These are phyloP conservation scores for Ensete ventricosum DNA, from an alignment of 176 grass and related monocot species.

Conservation along the genomic window DNA sequence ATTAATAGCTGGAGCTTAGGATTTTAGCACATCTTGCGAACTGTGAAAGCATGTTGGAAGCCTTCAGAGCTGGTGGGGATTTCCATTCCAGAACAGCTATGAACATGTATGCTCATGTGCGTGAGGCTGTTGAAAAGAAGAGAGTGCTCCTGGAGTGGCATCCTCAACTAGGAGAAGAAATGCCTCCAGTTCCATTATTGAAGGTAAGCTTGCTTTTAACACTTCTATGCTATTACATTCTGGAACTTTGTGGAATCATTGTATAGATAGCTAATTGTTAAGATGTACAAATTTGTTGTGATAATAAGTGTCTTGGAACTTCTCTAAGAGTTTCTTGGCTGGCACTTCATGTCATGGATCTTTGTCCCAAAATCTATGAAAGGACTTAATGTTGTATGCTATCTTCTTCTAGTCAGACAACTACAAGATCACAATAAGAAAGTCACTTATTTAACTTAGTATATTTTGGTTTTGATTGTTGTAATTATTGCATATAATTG, in stretches of 20 bases:
- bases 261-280: neutral
- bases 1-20: conserved; percentile 72
- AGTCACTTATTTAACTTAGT: too few relatives aligned
- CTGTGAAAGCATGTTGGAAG: conserved; percentile 79
- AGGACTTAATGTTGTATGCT: too few relatives aligned
- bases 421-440: too few relatives aligned
- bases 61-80: conserved; percentile 79
- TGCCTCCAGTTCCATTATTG: conserved; percentile 61
- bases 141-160: conserved; percentile 88
- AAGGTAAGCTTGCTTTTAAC: conserved; percentile 39
- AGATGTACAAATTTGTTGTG: too few relatives aligned
- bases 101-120: conserved; percentile 87
- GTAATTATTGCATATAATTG: too few relatives aligned
- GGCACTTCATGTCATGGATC: too few relatives aligned
- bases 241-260: neutral
- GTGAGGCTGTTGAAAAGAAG: conserved; percentile 59
- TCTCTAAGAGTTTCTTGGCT: too few relatives aligned
- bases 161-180: conserved; percentile 77
- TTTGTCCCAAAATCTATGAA: too few relatives aligned
- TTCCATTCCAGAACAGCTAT: conserved; percentile 89
- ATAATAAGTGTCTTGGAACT: too few relatives aligned
- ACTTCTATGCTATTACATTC: neutral
- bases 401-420: too few relatives aligned
- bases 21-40: conserved; percentile 82
- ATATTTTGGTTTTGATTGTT: too few relatives aligned